These are phyloP conservation scores for Kernera saxatilis DNA, from an alignment of 345 rosid species.

Conservation along the genomic window DNA sequence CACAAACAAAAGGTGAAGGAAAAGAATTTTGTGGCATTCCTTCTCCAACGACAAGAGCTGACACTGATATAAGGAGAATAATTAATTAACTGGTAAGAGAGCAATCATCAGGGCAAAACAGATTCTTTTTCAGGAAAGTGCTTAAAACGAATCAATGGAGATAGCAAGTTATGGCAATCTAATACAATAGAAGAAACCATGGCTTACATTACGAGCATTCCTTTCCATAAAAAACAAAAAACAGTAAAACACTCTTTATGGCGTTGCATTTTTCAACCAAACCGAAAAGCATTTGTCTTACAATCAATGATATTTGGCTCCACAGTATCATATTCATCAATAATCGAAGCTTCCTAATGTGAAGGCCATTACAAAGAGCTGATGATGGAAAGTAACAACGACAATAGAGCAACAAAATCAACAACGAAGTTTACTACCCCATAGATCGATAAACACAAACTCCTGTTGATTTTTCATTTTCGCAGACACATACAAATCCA, in stretches of 20 bases:
- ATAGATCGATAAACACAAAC: slow-evolving; percentile 16
- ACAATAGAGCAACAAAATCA: not conserved
- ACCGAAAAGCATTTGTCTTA: not conserved
- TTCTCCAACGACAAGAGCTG: not conserved
- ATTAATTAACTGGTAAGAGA: slow-evolving; percentile 12
- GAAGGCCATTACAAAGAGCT: not conserved
- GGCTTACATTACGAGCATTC: not conserved
- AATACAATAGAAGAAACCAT: slow-evolving; percentile 28
- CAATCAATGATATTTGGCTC: not conserved
- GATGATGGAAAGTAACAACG: not conserved
- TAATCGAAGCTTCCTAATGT: not conserved
- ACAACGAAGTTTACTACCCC: not conserved
- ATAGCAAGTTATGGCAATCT: slow-evolving; percentile 10
- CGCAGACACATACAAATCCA: slow-evolving; percentile 3
- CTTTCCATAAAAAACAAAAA: not conserved
- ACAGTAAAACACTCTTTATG: not conserved
- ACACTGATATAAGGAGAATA: not conserved
- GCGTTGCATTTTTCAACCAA: not conserved
- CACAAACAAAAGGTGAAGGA: not conserved
- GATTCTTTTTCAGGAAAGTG: slow-evolving; percentile 12
- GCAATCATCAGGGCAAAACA: slow-evolving; percentile 4
- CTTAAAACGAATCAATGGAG: not conserved
- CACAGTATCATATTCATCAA: not conserved
- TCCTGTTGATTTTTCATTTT: not conserved
- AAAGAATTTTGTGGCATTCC: not conserved